Conservation (phyloP, 2,329 filamentous ascomycete genomes). For the Colletotrichum brevisporum region DNA sequence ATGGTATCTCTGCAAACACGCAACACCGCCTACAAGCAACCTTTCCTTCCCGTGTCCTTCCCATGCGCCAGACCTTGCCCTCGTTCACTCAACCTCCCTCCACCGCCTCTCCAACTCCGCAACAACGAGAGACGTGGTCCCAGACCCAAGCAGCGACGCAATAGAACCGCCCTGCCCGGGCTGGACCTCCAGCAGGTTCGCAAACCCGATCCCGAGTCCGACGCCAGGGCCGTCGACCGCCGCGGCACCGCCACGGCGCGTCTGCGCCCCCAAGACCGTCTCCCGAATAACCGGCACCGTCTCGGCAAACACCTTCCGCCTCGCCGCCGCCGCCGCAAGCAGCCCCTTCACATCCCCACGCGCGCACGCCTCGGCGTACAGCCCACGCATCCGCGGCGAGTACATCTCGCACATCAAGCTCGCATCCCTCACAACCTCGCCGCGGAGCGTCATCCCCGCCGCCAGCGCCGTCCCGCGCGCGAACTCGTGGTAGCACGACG, state of each 20-base stretch:
- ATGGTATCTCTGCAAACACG: constrained; percentile 33
- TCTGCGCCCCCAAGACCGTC: constrained; percentile 46
- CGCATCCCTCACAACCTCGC: constrained; percentile 38
- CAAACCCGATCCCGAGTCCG: constrained; percentile 49
- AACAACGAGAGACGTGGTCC: constrained; percentile 41
- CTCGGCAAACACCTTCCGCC: constrained; percentile 50
- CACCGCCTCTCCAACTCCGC: constrained; percentile 51
- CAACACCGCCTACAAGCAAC: not conserved
- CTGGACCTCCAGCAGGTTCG: constrained; percentile 48
- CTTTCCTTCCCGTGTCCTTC: not conserved
- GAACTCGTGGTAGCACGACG: constrained; percentile 54
- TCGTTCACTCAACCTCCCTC: constrained; percentile 50
- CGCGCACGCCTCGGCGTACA: constrained; percentile 50
- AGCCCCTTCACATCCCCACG: constrained; percentile 43
- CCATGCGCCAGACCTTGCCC: not conserved
- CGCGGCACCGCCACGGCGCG: constrained; percentile 46
- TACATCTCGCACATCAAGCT: constrained; percentile 55
- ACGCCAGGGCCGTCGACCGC: constrained; percentile 46
- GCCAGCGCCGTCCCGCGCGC: constrained; percentile 48
- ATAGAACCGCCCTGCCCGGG: constrained; percentile 46
- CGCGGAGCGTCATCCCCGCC: constrained; percentile 47
- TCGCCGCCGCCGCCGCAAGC: constrained; percentile 45
- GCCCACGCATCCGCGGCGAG: constrained; percentile 52
- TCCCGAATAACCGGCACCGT: constrained; percentile 48
- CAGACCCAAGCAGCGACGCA: constrained; percentile 36